Conservation (phyloP, 2,329 filamentous ascomycete species). For the Sarocladium kiliense region DNA sequence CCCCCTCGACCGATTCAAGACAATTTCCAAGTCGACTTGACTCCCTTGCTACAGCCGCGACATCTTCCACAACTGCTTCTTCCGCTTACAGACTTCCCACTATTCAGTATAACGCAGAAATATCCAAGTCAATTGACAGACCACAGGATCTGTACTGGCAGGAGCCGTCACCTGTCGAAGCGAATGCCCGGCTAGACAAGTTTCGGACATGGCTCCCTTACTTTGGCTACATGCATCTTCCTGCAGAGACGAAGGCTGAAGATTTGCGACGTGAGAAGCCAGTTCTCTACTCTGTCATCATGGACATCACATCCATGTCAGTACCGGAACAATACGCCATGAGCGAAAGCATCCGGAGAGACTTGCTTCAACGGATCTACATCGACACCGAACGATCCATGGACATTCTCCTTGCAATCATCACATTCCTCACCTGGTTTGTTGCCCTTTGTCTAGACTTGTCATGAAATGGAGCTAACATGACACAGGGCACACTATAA, state of each 20-base stretch:
- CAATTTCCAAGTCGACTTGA: slow-evolving; percentile 26
- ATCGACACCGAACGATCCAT: slow-evolving; percentile 43
- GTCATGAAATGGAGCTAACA: slow-evolving; percentile 15
- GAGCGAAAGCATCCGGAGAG: slow-evolving; percentile 34
- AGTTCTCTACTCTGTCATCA: slow-evolving; percentile 46
- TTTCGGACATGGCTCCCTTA: slow-evolving; percentile 38
- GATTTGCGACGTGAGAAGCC: slow-evolving; percentile 36
- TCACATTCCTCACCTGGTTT: slow-evolving; percentile 41
- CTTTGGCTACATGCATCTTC: slow-evolving; percentile 41
- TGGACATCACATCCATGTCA: slow-evolving; percentile 39
- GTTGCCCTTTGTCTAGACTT: slow-evolving; percentile 20
- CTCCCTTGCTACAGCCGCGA: slow-evolving; percentile 30
- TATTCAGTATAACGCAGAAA: background rate
- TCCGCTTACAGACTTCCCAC: slow-evolving; percentile 11
- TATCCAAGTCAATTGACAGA: background rate
- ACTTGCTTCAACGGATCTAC: slow-evolving; percentile 40
- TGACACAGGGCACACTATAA: slow-evolving; percentile 17
- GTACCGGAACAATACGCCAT: slow-evolving; percentile 32
- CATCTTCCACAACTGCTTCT: slow-evolving; percentile 20
- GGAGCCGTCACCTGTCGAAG: slow-evolving; percentile 29
- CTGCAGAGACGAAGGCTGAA: slow-evolving; percentile 28
- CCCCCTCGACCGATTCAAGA: slow-evolving; percentile 9
- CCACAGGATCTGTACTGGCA: background rate
- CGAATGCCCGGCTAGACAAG: slow-evolving; percentile 31
- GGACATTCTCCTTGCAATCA: slow-evolving; percentile 46